Evolutionary conservation across 495 filamentous ascomycete genomes (phyloP).

Genomic region (Penicillium goetzii): DNA sequence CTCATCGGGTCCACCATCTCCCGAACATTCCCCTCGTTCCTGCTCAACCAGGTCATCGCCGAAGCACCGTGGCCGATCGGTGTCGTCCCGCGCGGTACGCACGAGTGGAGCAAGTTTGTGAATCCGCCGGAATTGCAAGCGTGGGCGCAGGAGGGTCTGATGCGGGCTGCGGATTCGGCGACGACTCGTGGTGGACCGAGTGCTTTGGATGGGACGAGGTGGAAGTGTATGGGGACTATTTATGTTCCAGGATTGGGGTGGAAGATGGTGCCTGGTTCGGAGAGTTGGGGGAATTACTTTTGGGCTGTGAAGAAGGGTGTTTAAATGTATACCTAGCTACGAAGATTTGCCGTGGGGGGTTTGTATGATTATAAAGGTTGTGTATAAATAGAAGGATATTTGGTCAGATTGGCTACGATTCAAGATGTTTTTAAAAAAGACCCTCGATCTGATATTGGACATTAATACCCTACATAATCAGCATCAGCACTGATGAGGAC

Average conservation of each 20-base stretch:
- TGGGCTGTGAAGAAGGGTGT: slow-evolving; percentile 76
- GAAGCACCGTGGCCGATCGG: slow-evolving; percentile 77
- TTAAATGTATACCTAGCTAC: slow-evolving; percentile 11
- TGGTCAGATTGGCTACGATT: too few relatives aligned
- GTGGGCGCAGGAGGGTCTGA: slow-evolving; percentile 56
- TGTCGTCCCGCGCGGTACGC: slow-evolving; percentile 88
- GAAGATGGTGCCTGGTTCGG: slow-evolving; percentile 80
- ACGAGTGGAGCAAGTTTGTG: slow-evolving; percentile 95
- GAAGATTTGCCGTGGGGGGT: not conserved
- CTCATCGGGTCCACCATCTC: slow-evolving; percentile 89
- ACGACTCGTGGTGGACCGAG: slow-evolving; percentile 55
- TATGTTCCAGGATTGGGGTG: slow-evolving; percentile 92
- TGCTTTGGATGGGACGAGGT: slow-evolving; percentile 58
- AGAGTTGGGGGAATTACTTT: slow-evolving; percentile 95
- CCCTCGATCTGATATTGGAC: too few relatives aligned
- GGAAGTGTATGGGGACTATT: slow-evolving; percentile 68
- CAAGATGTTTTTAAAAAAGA: too few relatives aligned
- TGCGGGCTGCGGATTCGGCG: slow-evolving; percentile 45
- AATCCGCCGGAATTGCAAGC: slow-evolving; percentile 78
- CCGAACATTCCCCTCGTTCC: slow-evolving; percentile 80
- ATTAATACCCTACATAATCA: too few relatives aligned
- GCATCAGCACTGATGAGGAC: not conserved
- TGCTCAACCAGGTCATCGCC: slow-evolving; percentile 89
- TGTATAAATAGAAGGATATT: not conserved
- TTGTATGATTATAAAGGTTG: not conserved